Evolutionary conservation across 2,329 filamentous ascomycete species (phyloP), one percentile per base, ranked within the genome.

Genomic region (Escovopsis sp.): DNA sequence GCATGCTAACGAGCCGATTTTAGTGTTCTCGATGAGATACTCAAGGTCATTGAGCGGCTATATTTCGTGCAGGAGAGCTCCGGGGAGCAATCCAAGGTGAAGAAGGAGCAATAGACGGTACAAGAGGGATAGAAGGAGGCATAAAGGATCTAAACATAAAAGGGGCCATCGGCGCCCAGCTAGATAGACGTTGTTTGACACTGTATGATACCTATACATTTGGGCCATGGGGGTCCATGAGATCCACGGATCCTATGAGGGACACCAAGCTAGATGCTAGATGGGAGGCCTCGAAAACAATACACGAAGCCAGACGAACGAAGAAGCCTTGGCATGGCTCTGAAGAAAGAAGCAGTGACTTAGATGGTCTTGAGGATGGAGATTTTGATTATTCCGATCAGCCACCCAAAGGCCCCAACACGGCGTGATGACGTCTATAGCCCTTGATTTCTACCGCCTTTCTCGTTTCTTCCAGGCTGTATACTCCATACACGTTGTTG

Each of bases 11-110:
- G 59, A 51, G 62, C 52, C 18, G 33, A 28, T 43, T 12, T 4
- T 50, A 86, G 82, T 56, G 50, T 87, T 43, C 82, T 94, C 51
- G 87, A 95, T 50, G 87, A 95, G 63, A 60, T 75, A 3, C 76
- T 94, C 53, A 95, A 95, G 66, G 70, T 78, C 42, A 51, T 82
- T 37, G 87, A 95, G 67, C 72, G 82, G 48, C 64, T 68, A 40
- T 72, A 77, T 51, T 84, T 83, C 57, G 62, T 74, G 52, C 68
- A 76, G 51, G 73, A 64, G 49, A 68, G 61, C 28, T 54, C 59
- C 2, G 57, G 56, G 12, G 51, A 55, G 43, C 53, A 60, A 30
- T 51, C 61, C 36, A 64, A 65, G 58, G 57, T 56, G 15, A 77
- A 77, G 65, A 77, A 77, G 63, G 61, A 73, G 46, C 62, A 66